Conservation (phyloP, 257 asterid species). For the Ballota nigra region DNA sequence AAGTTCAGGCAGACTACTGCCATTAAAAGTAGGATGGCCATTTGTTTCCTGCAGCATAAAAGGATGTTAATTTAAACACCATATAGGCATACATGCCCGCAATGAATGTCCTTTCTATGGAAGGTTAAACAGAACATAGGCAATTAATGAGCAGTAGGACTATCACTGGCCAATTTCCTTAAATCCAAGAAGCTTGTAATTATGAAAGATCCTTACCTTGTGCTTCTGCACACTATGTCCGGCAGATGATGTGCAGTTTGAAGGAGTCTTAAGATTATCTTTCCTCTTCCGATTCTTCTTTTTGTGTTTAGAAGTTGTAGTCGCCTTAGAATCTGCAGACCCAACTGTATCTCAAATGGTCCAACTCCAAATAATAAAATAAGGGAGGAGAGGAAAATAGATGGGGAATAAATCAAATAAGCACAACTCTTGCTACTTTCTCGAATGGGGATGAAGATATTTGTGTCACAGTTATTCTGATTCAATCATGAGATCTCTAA, state of each 20-base stretch:
- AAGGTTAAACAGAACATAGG: slow-evolving; percentile 4
- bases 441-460: neutral
- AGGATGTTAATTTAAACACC: slow-evolving; percentile 22
- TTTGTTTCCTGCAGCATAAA: slow-evolving; percentile 44
- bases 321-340: slow-evolving; percentile 53
- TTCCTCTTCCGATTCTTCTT: slow-evolving; percentile 76
- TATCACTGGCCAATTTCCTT: slow-evolving; percentile 6
- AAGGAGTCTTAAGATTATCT: slow-evolving; percentile 52
- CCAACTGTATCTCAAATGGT: neutral
- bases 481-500: neutral
- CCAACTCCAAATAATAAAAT: neutral
- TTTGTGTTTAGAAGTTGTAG: slow-evolving; percentile 54
- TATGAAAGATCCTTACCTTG: slow-evolving; percentile 31
- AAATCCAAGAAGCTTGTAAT: slow-evolving; percentile 16
- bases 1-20: slow-evolving; percentile 24
- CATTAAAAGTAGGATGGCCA: slow-evolving; percentile 31
- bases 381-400: neutral
- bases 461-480: neutral
- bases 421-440: neutral
- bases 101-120: slow-evolving; percentile 5
- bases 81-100: neutral
- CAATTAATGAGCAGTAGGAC: slow-evolving; percentile 6
- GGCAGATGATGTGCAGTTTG: slow-evolving; percentile 32
- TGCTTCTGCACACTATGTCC: slow-evolving; percentile 32
- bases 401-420: neutral